Evolutionary conservation across 495 filamentous ascomycete species (phyloP).

Genomic region (Darksidea phi): DNA sequence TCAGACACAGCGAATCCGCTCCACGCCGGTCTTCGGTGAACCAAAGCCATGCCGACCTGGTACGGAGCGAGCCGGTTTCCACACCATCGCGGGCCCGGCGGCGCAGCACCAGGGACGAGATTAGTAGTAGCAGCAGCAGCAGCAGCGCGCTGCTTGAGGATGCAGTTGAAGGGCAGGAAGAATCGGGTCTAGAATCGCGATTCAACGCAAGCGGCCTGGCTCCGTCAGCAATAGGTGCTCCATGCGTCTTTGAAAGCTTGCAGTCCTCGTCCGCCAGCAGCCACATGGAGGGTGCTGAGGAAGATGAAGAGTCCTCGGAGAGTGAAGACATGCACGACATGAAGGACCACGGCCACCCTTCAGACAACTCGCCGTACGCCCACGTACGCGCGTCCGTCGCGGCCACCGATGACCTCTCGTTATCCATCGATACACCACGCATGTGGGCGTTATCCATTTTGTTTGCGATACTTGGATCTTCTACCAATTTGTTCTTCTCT

Average conservation of each 20-base stretch:
- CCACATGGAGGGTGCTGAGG: background rate
- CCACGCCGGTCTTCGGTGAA: background rate
- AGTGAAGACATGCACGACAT: slow-evolving; percentile 24
- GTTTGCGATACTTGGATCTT: slow-evolving; percentile 76
- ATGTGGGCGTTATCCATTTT: slow-evolving; percentile 81
- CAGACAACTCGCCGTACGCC: slow-evolving; percentile 36
- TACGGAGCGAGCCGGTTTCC: slow-evolving; percentile 19
- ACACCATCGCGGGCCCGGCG: slow-evolving; percentile 12
- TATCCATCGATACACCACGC: slow-evolving; percentile 81
- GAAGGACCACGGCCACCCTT: slow-evolving; percentile 11
- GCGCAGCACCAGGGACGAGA: slow-evolving; percentile 17
- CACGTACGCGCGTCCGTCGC: slow-evolving; percentile 73
- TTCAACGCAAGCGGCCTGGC: slow-evolving; percentile 20
- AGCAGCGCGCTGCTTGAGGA: slow-evolving; percentile 16
- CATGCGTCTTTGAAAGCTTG: slow-evolving; percentile 23
- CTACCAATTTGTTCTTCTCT: slow-evolving; percentile 81
- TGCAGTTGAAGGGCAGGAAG: slow-evolving; percentile 22
- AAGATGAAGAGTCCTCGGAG: slow-evolving; percentile 23
- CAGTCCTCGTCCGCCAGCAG: slow-evolving; percentile 32
- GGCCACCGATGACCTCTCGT: slow-evolving; percentile 65
- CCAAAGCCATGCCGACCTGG: slow-evolving; percentile 5
- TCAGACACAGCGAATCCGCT: slow-evolving; percentile 30
- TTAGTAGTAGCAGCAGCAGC: background rate
- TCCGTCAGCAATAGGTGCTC: slow-evolving; percentile 2
- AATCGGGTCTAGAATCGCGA: slow-evolving; percentile 27